Evolutionary conservation across 2,329 filamentous ascomycete species (phyloP), one percentile per base, ranked within the genome.

Genomic region (Alternaria consortialis): DNA sequence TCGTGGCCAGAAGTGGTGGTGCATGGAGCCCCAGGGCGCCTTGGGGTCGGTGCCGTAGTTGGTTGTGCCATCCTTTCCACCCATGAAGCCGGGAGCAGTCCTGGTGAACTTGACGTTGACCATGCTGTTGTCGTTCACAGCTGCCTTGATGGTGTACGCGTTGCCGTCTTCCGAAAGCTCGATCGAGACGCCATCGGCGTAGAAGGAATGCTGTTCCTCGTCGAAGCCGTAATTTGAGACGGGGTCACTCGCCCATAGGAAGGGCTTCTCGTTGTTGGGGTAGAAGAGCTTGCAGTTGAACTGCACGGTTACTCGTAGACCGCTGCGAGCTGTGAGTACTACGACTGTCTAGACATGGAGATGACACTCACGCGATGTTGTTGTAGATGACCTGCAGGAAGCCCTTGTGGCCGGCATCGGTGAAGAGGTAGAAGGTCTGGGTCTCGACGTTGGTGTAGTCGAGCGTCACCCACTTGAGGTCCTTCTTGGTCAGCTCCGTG

Each of bases 381-480:
- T 92, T 98, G 85, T 98, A 97, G 79, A 99, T 97, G 81, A 98
- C 86, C 85, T 99, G 95, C 62, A 88, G 88, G 80, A 97, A 87
- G 54, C 86, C 92, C 66, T 94, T 80, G 65, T 90, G 85, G 52
- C 95, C 95, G 62, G 84, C 88, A 64, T 97, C 91, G 57, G 90
- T 85, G 80, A 90, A 90, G 74, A 97, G 82, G 83, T 99, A 99
- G 83, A 97, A 99, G 65, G 87, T 93, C 83, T 97, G 91, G 31
- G 93, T 97, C 85, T 99, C 95, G 71, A 98, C 95, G 74, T 87
- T 91, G 66, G 95, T 98, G 74, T 89, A 90, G 69, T 93, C 90
- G 84, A 93, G 86, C 27, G 86, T 88, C 72, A 84, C 82, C 95
- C 95, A 99, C 83, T 90, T 91, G 75, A 97, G 80, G 78, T 96